These are phyloP conservation scores for Vigna mungo DNA, from an alignment of 306 rosid species.

Conservation along the genomic window DNA sequence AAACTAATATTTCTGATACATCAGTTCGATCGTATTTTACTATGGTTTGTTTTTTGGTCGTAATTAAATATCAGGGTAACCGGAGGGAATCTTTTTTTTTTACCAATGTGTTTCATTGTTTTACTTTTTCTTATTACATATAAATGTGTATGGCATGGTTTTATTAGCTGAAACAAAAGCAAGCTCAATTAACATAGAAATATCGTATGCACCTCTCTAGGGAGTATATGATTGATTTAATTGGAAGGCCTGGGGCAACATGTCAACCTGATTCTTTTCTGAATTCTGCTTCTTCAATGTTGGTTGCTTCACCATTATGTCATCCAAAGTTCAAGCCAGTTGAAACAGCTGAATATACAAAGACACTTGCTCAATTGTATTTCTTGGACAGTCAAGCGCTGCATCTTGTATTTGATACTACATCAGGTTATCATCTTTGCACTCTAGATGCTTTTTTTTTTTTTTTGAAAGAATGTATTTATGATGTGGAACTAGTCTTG, in stretches of 20 bases:
- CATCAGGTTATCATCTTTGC: slow-evolving; percentile 67
- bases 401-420: slow-evolving; percentile 72
- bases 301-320: slow-evolving; percentile 84
- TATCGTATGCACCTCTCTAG: slow-evolving; percentile 49
- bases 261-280: slow-evolving; percentile 85
- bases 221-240: slow-evolving; percentile 89
- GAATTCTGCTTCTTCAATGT: slow-evolving; percentile 84
- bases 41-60: background rate
- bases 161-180: slow-evolving; percentile 10
- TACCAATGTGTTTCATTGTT: slow-evolving; percentile 15
- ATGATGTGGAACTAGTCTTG: background rate
- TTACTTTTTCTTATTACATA: slow-evolving; percentile 18
- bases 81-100: background rate
- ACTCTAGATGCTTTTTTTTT: background rate
- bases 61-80: background rate
- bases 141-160: slow-evolving; percentile 5
- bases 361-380: slow-evolving; percentile 80
- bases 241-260: slow-evolving; percentile 80
- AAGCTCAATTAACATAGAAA: slow-evolving; percentile 23
- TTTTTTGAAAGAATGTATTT: background rate
- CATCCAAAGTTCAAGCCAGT: slow-evolving; percentile 83
- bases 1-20: background rate
- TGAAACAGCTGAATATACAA: slow-evolving; percentile 65
- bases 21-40: background rate
- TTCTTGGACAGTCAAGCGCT: slow-evolving; percentile 74